Evolutionary conservation across 192 early-diverging fungal genomes (phyloP).

Genomic region (Coemansia sp.): DNA sequence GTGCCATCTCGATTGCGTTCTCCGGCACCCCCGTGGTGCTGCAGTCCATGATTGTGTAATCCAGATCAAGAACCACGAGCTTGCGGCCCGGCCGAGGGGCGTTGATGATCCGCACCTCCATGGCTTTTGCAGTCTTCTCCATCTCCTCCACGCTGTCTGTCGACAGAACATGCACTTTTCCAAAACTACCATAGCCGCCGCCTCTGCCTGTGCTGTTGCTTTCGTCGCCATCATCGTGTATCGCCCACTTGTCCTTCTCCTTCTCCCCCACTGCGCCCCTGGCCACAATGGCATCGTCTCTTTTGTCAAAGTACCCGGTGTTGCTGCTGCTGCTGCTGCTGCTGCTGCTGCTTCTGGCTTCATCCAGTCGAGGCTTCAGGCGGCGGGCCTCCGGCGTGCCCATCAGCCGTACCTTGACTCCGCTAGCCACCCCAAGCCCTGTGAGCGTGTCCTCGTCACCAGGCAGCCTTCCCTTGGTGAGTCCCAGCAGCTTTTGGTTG

Average conservation of each 20-base stretch:
- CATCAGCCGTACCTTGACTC: slow-evolving; percentile 36
- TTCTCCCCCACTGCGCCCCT: too few relatives aligned
- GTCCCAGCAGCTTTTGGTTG: slow-evolving; percentile 71
- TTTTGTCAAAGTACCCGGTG: neutral
- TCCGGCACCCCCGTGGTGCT: slow-evolving; percentile 41
- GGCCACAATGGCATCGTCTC: slow-evolving; percentile 1
- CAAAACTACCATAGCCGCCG: neutral
- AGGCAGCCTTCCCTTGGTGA: slow-evolving; percentile 68
- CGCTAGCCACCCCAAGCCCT: slow-evolving; percentile 19
- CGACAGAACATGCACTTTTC: slow-evolving; percentile 9
- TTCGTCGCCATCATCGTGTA: slow-evolving; percentile 5
- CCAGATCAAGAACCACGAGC: slow-evolving; percentile 75
- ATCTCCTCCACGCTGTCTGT: slow-evolving; percentile 14
- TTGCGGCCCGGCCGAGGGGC: slow-evolving; percentile 56
- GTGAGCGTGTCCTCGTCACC: slow-evolving; percentile 36
- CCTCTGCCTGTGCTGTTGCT: neutral
- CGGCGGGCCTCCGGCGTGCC: slow-evolving; percentile 36
- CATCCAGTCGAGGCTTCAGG: slow-evolving; percentile 1
- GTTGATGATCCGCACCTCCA: slow-evolving; percentile 34
- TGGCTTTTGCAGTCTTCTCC: neutral
- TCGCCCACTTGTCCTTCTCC: slow-evolving; percentile 7
- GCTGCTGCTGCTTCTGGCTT: slow-evolving; percentile 4
- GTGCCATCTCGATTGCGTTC: slow-evolving; percentile 61
- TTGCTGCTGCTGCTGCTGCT: too few relatives aligned
- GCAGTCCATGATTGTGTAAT: slow-evolving; percentile 78